Percentiles rank a stretch among this genome's conserved stretches.
Evolutionary conservation across 148 eudicot species (phyloP).

Genomic region (Rhododendron kiyosumense): DNA sequence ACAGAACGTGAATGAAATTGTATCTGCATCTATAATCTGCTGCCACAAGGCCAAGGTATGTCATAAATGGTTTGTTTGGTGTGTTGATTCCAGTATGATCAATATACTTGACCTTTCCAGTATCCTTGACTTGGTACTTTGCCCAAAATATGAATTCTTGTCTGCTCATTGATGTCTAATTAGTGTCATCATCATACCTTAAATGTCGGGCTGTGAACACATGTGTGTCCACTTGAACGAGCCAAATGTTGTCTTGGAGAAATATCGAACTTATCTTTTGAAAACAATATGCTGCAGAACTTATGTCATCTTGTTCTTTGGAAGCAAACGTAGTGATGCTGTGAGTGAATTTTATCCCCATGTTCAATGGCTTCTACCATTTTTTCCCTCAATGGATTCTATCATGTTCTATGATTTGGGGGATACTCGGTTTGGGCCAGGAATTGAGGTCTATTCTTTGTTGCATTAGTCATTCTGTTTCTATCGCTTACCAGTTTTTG

Average conservation of each 20-base stretch:
- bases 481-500: neutral
- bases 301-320: neutral
- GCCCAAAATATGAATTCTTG: neutral
- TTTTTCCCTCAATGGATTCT: neutral
- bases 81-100: neutral
- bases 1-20: constrained; percentile 75
- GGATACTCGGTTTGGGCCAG: neutral
- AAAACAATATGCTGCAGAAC: neutral
- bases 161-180: neutral
- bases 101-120: neutral
- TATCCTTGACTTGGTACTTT: neutral
- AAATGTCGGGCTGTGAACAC: neutral
- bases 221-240: neutral
- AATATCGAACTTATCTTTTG: neutral
- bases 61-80: neutral
- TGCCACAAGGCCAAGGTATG: constrained; percentile 85
- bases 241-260: neutral
- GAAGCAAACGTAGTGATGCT: neutral
- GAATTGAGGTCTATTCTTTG: neutral
- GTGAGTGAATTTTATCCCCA: neutral
- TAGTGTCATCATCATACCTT: neutral
- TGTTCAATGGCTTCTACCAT: no score
- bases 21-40: constrained; percentile 86
- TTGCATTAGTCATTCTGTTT: neutral
- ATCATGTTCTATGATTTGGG: neutral